Evolutionary conservation across 208 protist species (phyloP).

Genomic region (Strigomonas culicis): DNA sequence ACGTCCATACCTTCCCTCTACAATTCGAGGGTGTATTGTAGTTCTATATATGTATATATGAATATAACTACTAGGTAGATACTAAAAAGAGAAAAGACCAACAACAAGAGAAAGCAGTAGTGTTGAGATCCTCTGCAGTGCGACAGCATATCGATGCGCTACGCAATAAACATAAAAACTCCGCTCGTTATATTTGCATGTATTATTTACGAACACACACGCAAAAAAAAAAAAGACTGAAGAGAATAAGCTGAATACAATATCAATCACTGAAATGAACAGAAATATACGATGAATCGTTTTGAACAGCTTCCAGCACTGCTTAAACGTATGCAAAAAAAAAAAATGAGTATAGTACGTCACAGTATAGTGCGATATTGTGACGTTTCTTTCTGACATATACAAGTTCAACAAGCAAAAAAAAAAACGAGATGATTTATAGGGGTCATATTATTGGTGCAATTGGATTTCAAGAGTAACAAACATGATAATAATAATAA

Average conservation of each 20-base stretch:
- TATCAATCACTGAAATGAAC: neutral
- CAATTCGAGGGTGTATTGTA: no score
- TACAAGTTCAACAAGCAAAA: no score
- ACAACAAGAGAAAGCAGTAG: neutral
- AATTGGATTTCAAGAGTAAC: neutral
- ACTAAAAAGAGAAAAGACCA: slow-evolving; percentile 2
- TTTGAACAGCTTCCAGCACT: no score
- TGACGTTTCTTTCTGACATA: no score
- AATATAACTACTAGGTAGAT: slow-evolving; percentile 4
- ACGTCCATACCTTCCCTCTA: neutral
- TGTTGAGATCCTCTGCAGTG: neutral
- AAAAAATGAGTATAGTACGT: no score
- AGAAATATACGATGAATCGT: no score
- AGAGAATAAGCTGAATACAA: neutral
- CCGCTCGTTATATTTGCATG: neutral
- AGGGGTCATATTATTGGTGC: no score
- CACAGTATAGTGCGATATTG: no score
- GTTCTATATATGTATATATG: no score
- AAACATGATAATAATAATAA: slow-evolving; percentile 4
- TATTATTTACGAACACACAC: slow-evolving; percentile 1
- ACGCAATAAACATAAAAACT: no score
- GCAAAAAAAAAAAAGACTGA: neutral
- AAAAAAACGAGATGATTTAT: neutral
- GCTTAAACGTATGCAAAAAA: no score
- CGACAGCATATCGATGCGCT: slow-evolving; percentile 1